phyloP scores from a whole-genome alignment of 768 basidiomycete species.

The Brasilioporus rufonigricans region DNA sequence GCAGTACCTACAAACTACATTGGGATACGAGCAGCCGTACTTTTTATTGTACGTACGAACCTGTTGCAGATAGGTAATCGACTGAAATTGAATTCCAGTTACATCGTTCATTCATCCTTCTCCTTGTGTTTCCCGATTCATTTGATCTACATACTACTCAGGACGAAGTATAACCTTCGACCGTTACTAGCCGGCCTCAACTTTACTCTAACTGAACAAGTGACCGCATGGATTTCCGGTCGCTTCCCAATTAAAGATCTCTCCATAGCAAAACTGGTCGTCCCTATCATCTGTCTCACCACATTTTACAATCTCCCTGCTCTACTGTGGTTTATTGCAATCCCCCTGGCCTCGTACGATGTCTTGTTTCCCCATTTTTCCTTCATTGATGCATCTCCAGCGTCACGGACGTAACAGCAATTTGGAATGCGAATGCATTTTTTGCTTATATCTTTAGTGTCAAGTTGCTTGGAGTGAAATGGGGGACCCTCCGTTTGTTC shows the following conservation, averaged over 20 bases:
- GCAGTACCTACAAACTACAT: slow-evolving; percentile 76
- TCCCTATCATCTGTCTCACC: slow-evolving; percentile 22
- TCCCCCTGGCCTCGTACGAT: slow-evolving; percentile 69
- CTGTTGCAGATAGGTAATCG: neutral
- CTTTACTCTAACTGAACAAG: slow-evolving; percentile 41
- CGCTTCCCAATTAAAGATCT: slow-evolving; percentile 12
- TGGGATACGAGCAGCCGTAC: slow-evolving; percentile 84
- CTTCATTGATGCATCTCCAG: slow-evolving; percentile 37
- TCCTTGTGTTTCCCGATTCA: slow-evolving; percentile 80
- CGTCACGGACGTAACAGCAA: slow-evolving; percentile 80
- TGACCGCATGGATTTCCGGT: slow-evolving; percentile 9
- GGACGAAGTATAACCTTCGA: slow-evolving; percentile 45
- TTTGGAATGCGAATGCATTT: slow-evolving; percentile 90
- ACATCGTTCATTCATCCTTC: slow-evolving; percentile 84
- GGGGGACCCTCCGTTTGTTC: slow-evolving; percentile 61
- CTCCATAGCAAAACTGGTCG: slow-evolving; percentile 36
- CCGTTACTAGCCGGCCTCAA: slow-evolving; percentile 52
- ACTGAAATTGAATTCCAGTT: slow-evolving; percentile 45
- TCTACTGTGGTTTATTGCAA: slow-evolving; percentile 73
- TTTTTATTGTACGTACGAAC: slow-evolving; percentile 71
- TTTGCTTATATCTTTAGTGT: slow-evolving; percentile 89
- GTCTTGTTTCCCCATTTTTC: neutral
- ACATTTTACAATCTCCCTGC: slow-evolving; percentile 59
- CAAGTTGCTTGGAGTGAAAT: slow-evolving; percentile 57
- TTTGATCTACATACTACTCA: slow-evolving; percentile 58